Base-by-base conservation (phyloP, 129 eudicot species). In the Dittrichia graveolens region DNA sequence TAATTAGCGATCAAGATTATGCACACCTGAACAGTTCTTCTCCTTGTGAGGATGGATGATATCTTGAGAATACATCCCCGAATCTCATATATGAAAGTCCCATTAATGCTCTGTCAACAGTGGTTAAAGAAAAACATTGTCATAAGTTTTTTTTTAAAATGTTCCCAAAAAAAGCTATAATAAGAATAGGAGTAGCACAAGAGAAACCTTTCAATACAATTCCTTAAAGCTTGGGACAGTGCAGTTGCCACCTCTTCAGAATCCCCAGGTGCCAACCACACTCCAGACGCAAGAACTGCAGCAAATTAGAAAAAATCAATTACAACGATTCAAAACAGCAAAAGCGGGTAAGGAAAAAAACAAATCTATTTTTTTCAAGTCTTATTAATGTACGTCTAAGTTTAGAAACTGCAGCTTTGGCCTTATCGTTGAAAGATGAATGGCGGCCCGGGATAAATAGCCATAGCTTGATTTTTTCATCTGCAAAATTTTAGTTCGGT, bases 391-490 rank as follows among this genome's bases (percentile, higher is more conserved):
- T 74, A 94, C 99, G 97, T 88, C 97, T 90, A 78, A 94, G 82
- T 79, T 83, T 80, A 79, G 86, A 82, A 64, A 88, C 85, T 65
- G 92, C 89, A 73, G 87, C 47, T 73, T 90, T 88, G 74, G 99
- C 97, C 83, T 80, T 87, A 57, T 88, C 99, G 49, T 50, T 72
- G 45, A 90, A 83, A 47, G 89, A 59, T 14, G 85, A 65, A 85
- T 94, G 91, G 56, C 89, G 89, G 40, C 99, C 99, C 8, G 97
- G 97, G 56, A 94, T 85, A 77, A 94, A 90, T 77, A 94, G 91
- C 99, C 99, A 94, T 47, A 94, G 93, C 89, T 94, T 94, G 56
- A 94, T 91, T 85, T 94, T 94, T 77, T 94, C 97, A 74, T 94
- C 99, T 94, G 85, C 39, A 49, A 54, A 72, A 24, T 24, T 55